These are phyloP conservation scores for Sarcodon aspratus DNA, from an alignment of 768 basidiomycete species.

Conservation along the genomic window DNA sequence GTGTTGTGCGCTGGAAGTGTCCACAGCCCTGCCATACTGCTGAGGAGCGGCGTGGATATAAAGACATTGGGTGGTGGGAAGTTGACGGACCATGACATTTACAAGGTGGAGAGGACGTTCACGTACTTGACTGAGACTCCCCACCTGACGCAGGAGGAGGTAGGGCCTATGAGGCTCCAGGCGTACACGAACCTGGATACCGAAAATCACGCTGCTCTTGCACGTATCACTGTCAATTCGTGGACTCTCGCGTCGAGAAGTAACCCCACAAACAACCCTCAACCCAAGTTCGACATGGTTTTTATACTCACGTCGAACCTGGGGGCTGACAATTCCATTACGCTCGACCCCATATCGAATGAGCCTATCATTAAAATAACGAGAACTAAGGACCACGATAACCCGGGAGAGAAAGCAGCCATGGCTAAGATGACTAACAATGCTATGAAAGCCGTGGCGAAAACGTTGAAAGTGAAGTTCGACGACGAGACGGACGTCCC, in stretches of 20 bases:
- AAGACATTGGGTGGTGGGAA: conserved; percentile 8
- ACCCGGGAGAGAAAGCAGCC: conserved; percentile 5
- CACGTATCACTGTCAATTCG: conserved; percentile 14
- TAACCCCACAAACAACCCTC: not conserved
- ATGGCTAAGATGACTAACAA: conserved; percentile 3
- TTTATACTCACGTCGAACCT: conserved; percentile 7
- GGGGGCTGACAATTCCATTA: conserved; percentile 6
- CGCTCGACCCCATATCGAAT: conserved; percentile 5
- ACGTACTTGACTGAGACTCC: too few species aligned
- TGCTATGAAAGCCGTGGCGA: conserved; percentile 3
- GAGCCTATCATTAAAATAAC: conserved; percentile 8
- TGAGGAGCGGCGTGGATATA: conserved; percentile 8
- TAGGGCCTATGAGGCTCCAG: conserved; percentile 17
- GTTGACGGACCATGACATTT: conserved; percentile 17
- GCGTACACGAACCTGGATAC: too few species aligned
- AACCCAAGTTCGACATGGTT: conserved; percentile 7
- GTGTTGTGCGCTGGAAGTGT: conserved; percentile 13
- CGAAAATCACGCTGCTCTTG: too few species aligned
- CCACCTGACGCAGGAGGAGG: conserved; percentile 3
- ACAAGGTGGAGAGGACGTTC: conserved; percentile 9
- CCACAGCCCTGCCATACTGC: conserved; percentile 10
- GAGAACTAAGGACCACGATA: conserved; percentile 2
- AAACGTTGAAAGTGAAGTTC: conserved; percentile 4
- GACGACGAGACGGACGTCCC: conserved; percentile 5
- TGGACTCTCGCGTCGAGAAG: conserved; percentile 15